Evolutionary conservation across 2,329 filamentous ascomycete genomes (phyloP).

Genomic region (Fusarium oligoseptatum): DNA sequence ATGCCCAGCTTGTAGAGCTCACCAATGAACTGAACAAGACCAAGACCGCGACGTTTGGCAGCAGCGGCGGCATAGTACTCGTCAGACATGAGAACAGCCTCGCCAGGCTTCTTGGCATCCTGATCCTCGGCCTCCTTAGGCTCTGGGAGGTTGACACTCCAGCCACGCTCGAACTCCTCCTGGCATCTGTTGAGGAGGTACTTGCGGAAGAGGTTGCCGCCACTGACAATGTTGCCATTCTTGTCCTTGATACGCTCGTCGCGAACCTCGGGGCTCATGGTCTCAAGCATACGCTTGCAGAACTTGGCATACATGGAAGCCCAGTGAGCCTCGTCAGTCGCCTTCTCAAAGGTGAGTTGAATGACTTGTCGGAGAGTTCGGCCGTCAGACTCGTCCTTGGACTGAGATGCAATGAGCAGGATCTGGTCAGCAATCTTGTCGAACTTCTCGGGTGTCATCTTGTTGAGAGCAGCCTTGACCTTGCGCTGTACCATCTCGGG

Average conservation of each 20-base stretch:
- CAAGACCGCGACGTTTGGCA: slow-evolving; percentile 95
- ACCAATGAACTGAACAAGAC: slow-evolving; percentile 98
- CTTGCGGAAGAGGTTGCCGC: slow-evolving; percentile 96
- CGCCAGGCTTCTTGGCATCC: slow-evolving; percentile 68
- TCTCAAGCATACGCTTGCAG: slow-evolving; percentile 96
- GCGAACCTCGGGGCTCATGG: slow-evolving; percentile 93
- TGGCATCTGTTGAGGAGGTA: slow-evolving; percentile 98
- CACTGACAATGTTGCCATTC: slow-evolving; percentile 87
- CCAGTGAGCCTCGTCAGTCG: slow-evolving; percentile 98
- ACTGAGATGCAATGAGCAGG: slow-evolving; percentile 90
- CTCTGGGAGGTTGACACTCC: slow-evolving; percentile 87
- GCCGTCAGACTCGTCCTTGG: slow-evolving; percentile 94
- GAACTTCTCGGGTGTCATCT: slow-evolving; percentile 99
- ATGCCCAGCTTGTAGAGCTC: slow-evolving; percentile 99
- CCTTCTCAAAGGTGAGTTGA: slow-evolving; percentile 98
- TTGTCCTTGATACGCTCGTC: slow-evolving; percentile 96
- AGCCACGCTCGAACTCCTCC: slow-evolving; percentile 98
- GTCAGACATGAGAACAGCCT: slow-evolving; percentile 88
- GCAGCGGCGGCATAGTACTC: slow-evolving; percentile 96
- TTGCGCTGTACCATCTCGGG: slow-evolving; percentile 97
- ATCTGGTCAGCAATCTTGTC: slow-evolving; percentile 96
- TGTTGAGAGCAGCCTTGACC: slow-evolving; percentile 98
- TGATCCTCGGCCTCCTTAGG: slow-evolving; percentile 73
- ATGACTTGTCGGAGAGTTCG: slow-evolving; percentile 97
- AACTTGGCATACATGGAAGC: slow-evolving; percentile 99